Conservation (phyloP, 163 green algal genomes). For the Scenedesmus sp. region DNA sequence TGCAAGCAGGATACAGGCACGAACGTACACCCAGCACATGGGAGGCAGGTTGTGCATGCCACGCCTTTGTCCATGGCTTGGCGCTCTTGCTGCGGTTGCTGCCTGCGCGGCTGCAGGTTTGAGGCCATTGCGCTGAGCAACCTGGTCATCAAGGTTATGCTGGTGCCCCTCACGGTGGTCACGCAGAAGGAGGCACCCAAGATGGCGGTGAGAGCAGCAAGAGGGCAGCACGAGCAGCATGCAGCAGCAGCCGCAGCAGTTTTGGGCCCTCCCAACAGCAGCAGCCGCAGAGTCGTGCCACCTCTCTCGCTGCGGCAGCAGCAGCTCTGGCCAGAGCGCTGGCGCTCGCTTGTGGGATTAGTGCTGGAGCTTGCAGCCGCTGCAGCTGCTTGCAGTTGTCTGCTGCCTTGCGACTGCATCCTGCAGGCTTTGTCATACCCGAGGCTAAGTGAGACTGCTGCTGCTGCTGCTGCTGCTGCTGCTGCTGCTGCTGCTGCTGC, state of each 20-base stretch:
- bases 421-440: background rate
- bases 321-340: background rate
- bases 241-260: background rate
- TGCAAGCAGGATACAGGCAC: background rate
- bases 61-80: background rate
- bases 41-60: background rate
- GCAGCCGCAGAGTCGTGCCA: background rate
- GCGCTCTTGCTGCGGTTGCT: background rate
- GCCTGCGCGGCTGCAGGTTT: conserved; percentile 58
- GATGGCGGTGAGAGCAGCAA: conserved; percentile 15
- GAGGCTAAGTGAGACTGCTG: background rate
- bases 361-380: background rate
- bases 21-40: background rate
- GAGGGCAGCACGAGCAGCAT: background rate
- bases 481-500: background rate
- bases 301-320: background rate
- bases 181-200: conserved; percentile 52
- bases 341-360: background rate
- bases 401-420: background rate
- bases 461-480: background rate
- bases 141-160: conserved; percentile 52
- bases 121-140: conserved; percentile 63
- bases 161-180: conserved; percentile 63
- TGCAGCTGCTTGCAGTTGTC: background rate
- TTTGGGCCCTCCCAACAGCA: background rate